Evolutionary conservation across 495 filamentous ascomycete species (phyloP), one percentile per base, ranked within the genome.

Genomic region (Lepraria neglecta): DNA sequence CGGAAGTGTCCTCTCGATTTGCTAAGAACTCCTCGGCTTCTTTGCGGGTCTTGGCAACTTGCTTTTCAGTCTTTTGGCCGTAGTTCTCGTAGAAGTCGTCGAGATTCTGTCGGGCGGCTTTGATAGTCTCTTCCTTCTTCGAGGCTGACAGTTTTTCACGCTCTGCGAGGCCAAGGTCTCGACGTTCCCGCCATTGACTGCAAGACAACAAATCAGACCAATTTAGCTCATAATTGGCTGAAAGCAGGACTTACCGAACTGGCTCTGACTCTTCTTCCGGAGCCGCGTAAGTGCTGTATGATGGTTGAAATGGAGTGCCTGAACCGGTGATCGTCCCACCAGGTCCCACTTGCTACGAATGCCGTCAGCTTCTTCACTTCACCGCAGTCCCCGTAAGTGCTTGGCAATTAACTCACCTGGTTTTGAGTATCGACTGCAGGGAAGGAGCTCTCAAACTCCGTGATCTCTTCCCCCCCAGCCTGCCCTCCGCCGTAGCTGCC

Each of bases 21-120:
- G 83, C 85, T 33, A 97, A 76, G 76, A 97, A 97, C 65, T 97
- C 85, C 71, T 97, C 92, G n/a, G 92, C 94, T 66, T 97, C 95
- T 67, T 85, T 81, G 63, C 87, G 81, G 38, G 95, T 91, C 77
- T 92, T 87, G 45, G 85, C 81, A 64, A 95, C 84, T 59, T 74
- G 80, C 81, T 97, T 97, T 67, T 97, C 94, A 68, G 91, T 89
- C 77, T 96, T 96, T 70, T 86, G 86, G 77, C 96, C 96, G 82
- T 99, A 99, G 72, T 95, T 96, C 72, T 96, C 91, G 78, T 99
- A 99, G 79, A 99, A 99, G 68, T 96, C 95, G 68, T 99, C 94
- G 61, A 97, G 92, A 71, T 91, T 88, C 67, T 88, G 79, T 62
- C 87, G 90, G 43, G 95, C 95, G 64, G 89, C 89, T 72, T 86